These are phyloP conservation scores for Corynascus novoguineensis DNA, from an alignment of 495 filamentous ascomycete genomes.

Conservation along the genomic window DNA sequence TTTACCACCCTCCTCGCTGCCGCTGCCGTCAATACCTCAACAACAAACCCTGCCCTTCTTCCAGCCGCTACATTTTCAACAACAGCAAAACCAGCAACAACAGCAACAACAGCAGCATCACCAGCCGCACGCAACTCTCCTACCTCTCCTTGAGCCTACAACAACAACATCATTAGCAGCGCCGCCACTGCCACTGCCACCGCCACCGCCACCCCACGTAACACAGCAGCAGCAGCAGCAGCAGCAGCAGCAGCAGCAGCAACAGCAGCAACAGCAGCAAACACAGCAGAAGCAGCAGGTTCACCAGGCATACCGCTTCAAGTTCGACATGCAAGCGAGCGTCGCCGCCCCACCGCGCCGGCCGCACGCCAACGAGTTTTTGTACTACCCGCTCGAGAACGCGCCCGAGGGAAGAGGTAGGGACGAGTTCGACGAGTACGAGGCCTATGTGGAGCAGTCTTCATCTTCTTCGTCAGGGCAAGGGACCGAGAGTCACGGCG, in stretches of 20 bases:
- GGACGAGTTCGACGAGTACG: conserved; percentile 27
- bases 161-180: conserved; percentile 4
- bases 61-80: neutral
- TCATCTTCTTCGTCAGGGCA: neutral
- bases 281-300: conserved; percentile 20
- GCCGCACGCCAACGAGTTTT: conserved; percentile 40
- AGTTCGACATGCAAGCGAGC: conserved; percentile 46
- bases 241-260: conserved; percentile 17
- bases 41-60: neutral
- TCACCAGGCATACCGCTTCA: conserved; percentile 47
- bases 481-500: neutral
- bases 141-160: conserved; percentile 13
- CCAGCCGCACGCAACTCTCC: conserved; percentile 12
- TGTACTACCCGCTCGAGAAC: conserved; percentile 37
- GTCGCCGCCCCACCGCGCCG: conserved; percentile 42
- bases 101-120: neutral
- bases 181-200: conserved; percentile 21
- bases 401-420: conserved; percentile 28
- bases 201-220: conserved; percentile 8
- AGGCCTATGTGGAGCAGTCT: neutral
- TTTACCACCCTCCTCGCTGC: neutral
- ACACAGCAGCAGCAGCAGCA: conserved; percentile 1
- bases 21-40: neutral
- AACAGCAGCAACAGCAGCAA: conserved; percentile 6
- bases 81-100: neutral